Conservation (phyloP, 2,329 filamentous ascomycete genomes). For the Aspergillus spinulosporus region DNA sequence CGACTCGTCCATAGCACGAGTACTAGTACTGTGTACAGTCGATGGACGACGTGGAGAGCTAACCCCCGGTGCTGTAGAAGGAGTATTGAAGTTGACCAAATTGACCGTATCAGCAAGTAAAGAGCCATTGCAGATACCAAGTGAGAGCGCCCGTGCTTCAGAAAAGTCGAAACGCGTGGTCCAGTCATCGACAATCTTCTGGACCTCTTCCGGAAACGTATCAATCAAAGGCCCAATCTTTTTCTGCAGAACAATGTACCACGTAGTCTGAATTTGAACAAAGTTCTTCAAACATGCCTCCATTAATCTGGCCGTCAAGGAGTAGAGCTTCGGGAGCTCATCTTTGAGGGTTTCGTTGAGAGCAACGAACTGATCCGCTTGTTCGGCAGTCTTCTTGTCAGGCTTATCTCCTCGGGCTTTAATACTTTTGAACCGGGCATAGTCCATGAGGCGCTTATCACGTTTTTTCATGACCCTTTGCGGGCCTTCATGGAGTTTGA, state of each 20-base stretch:
- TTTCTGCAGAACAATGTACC: conserved; percentile 80
- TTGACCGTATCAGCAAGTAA: conserved; percentile 60
- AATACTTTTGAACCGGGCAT: conserved; percentile 75
- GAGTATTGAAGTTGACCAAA: conserved; percentile 61
- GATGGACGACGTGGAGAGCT: conserved; percentile 52
- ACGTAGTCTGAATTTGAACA: conserved; percentile 77
- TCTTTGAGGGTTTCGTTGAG: conserved; percentile 92
- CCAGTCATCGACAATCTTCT: conserved; percentile 76
- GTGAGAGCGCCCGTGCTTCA: conserved; percentile 67
- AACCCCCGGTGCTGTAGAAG: conserved; percentile 41
- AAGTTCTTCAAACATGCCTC: conserved; percentile 81
- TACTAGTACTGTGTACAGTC: conserved; percentile 52
- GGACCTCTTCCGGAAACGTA: conserved; percentile 65
- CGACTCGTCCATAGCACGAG: conserved; percentile 62
- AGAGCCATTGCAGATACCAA: conserved; percentile 76
- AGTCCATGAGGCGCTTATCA: conserved; percentile 87
- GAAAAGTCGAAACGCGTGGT: conserved; percentile 74
- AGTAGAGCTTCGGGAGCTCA: conserved; percentile 82
- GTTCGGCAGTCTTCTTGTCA: conserved; percentile 80
- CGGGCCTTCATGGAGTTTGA: conserved; percentile 78
- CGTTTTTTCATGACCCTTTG: conserved; percentile 91
- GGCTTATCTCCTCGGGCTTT: conserved; percentile 80
- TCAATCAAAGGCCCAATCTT: conserved; percentile 76
- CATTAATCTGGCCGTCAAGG: conserved; percentile 77
- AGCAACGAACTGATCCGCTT: conserved; percentile 84